Conservation (phyloP, 805 yeast species). For the Ogataea salicorniae region DNA sequence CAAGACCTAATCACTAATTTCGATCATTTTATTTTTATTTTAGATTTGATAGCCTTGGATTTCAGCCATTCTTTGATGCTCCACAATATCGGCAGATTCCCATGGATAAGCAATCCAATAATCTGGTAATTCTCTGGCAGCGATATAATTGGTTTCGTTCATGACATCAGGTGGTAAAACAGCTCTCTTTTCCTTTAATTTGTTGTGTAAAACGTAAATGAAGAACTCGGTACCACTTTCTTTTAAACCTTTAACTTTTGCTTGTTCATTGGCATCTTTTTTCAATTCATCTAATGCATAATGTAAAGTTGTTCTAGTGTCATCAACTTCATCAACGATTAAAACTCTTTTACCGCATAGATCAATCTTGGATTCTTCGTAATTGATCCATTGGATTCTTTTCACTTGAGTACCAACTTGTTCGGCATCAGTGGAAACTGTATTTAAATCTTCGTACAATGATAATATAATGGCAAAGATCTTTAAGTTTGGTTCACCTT, state of each 20-base stretch:
- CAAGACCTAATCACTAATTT: too few species aligned
- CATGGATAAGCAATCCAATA: conserved; percentile 86
- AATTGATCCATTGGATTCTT: conserved; percentile 82
- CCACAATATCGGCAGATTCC: conserved; percentile 74
- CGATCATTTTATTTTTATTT: too few species aligned
- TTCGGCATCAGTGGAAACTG: conserved; percentile 54
- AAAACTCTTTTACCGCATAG: conserved; percentile 66
- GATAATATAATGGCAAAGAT: conserved; percentile 94
- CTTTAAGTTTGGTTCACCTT: conserved; percentile 82
- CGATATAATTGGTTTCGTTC: conserved; percentile 55
- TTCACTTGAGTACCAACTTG: conserved; percentile 61
- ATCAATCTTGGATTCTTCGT: conserved; percentile 54
- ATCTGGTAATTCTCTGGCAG: conserved; percentile 72
- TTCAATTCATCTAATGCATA: conserved; percentile 72
- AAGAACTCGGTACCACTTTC: conserved; percentile 61
- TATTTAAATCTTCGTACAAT: conserved; percentile 75
- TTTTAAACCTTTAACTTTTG: conserved; percentile 44
- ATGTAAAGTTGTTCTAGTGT: conserved; percentile 78
- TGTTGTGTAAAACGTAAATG: conserved; percentile 74
- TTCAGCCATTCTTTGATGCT: conserved; percentile 65
- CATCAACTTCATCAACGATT: conserved; percentile 82
- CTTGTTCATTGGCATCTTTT: conserved; percentile 63
- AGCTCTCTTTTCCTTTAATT: conserved; percentile 66
- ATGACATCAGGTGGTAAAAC: conserved; percentile 61
- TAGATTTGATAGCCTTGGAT: conserved; percentile 64